Conservation (phyloP, 2,329 filamentous ascomycete species). For the Fusarium falciforme region DNA sequence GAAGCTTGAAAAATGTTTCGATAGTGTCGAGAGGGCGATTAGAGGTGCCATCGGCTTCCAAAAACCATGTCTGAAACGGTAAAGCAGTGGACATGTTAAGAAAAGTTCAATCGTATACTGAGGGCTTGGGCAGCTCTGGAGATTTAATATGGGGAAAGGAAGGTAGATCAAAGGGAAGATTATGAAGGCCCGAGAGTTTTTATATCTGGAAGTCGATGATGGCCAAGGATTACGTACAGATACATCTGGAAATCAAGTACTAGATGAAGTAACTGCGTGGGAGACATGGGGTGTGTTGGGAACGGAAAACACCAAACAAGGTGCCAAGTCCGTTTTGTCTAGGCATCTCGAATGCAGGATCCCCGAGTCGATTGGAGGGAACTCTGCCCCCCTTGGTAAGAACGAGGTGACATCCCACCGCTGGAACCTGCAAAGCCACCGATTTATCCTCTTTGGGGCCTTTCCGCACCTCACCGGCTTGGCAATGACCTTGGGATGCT, state of each 20-base stretch:
- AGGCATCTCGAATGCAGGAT: background rate
- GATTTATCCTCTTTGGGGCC: background rate
- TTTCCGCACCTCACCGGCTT: background rate
- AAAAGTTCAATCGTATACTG: background rate
- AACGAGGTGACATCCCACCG: background rate
- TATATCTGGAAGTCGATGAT: background rate
- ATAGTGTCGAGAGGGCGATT: conserved; percentile 24
- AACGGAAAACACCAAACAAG: background rate
- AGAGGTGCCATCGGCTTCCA: background rate
- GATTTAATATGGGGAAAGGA: background rate
- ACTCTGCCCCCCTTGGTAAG: background rate
- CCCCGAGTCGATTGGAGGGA: background rate
- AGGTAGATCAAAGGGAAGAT: background rate
- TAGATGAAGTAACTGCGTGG: background rate
- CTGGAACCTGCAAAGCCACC: background rate
- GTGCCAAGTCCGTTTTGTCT: background rate
- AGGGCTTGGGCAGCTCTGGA: background rate
- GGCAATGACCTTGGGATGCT: background rate
- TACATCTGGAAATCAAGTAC: background rate
- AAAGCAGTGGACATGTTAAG: background rate
- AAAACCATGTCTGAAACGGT: background rate
- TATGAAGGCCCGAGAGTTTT: background rate
- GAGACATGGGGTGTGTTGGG: background rate
- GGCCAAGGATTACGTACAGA: background rate
- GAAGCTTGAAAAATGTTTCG: conserved; percentile 46